Conservation (phyloP, 106 monocot genomes). For the Amphibolis antarctica region DNA sequence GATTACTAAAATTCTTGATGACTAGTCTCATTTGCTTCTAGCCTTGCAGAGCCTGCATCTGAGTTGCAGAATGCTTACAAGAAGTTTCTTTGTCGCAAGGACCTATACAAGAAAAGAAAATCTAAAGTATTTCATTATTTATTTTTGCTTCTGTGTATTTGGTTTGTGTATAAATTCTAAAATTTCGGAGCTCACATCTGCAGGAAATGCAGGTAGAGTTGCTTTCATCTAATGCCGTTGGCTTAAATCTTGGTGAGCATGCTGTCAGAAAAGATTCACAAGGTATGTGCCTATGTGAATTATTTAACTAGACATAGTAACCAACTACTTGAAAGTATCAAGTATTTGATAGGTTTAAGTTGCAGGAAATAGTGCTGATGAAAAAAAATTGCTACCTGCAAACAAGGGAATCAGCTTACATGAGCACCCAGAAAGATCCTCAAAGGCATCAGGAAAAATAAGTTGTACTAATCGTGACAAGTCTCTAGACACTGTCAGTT, state of each 20-base stretch:
- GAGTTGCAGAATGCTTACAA: conserved; percentile 70
- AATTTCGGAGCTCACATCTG: neutral
- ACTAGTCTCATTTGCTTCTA: conserved; percentile 1
- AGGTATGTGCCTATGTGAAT: neutral
- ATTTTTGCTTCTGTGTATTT: neutral
- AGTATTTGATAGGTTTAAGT: too few species aligned
- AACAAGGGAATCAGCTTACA: too few species aligned
- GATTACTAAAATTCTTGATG: too few species aligned
- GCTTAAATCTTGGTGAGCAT: neutral
- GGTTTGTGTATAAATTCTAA: neutral
- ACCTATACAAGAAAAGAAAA: conserved; percentile 39
- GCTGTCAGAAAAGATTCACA: neutral
- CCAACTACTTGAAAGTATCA: neutral
- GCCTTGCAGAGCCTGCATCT: conserved; percentile 69
- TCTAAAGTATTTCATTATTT: conserved; percentile 23
- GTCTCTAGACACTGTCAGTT: neutral
- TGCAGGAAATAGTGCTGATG: neutral
- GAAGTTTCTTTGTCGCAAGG: conserved; percentile 51
- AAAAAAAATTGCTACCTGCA: neutral
- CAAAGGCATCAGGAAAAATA: neutral
- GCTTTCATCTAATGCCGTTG: neutral
- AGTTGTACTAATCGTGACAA: neutral
- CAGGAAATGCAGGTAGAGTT: conserved; percentile 1
- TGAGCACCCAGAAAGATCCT: neutral
- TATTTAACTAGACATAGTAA: neutral